Base-by-base conservation (phyloP, 2,329 filamentous ascomycete genomes). In the Diplodia sapinea region DNA sequence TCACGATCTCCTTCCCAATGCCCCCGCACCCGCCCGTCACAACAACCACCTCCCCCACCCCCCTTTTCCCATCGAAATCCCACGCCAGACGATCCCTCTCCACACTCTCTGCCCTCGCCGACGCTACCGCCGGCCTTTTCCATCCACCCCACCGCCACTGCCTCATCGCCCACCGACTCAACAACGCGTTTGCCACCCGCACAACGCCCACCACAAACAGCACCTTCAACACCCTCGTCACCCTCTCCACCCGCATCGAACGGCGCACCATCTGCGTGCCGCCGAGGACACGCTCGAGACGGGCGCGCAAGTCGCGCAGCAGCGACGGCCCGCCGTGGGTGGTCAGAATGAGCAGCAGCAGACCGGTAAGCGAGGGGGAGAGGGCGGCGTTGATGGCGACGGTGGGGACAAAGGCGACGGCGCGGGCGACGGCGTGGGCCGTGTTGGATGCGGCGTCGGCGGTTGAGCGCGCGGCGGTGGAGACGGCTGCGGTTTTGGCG, bases 121-220 rank as follows among this genome's bases (percentile, higher is more conserved):
- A 40, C 38, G 11, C 36, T 38, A 40, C 38, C 38, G 12, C 38
- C 4, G 38, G 38, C 40, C 40, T n/a, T 47, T 47, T 47, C 40
- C 40, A 36, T 9, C 33, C 33, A 12, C 33, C 33, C 33, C 63
- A 33, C 43, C 52, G 26, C 51, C 38, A 56, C 38, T 50, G 26
- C 74, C 82, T 77, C 49, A 79, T 69, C 40, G 77, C 77, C n/a
- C 75, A 68, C n/a, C 70, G 68, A 43, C 77, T 78, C 9, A 78
- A 68, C 43, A 70, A 67, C 20, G 69, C 69, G 47, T 78, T 78
- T 26, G 71, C 68, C 1, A 67, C 70, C 70, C 70, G 70, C 62
- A 73, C 67, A 1, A 81, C 50, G 2, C 81, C 79, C 2, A 78
- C 66, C 3, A 70, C 73, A n/a, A 79, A 70, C 33, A 77, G 71